A percentile compares a stretch with the other conserved stretches of the same genome.
Conservation (phyloP, 2,329 filamentous ascomycete genomes). For the Fusarium sp. region DNA sequence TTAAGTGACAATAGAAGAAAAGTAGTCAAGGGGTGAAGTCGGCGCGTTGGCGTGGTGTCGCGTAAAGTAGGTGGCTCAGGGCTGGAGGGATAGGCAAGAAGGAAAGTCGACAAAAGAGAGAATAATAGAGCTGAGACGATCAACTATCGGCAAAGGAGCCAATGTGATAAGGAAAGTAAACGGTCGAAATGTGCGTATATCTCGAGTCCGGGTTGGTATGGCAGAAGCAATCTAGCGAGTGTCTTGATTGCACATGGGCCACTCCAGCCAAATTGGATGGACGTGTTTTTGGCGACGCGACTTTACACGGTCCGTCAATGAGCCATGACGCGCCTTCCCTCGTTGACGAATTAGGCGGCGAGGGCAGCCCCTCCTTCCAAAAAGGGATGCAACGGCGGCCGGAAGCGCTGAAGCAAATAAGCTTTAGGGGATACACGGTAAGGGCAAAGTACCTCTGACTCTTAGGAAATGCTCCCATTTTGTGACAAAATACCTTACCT, state of each 20-base stretch:
- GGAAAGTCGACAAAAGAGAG: neutral
- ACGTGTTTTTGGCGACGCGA: conserved; percentile 48
- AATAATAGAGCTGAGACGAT: neutral
- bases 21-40: conserved; percentile 19
- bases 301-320: conserved; percentile 15
- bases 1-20: conserved; percentile 11
- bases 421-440: neutral
- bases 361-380: conserved; percentile 32
- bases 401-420: neutral
- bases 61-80: conserved; percentile 34
- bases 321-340: conserved; percentile 39
- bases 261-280: conserved; percentile 37
- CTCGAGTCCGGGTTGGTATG: conserved; percentile 3
- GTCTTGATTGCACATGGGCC: conserved; percentile 29
- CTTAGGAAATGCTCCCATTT: no score
- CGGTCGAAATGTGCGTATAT: conserved; percentile 3
- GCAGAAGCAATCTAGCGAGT: neutral
- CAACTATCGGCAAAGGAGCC: neutral
- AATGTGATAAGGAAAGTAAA: conserved; percentile 1
- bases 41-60: conserved; percentile 29
- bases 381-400: neutral
- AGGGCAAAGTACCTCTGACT: no score
- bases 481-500: no score
- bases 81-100: neutral
- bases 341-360: conserved; percentile 29